Evolutionary conservation across 805 yeast species (phyloP), one percentile per base, ranked within the genome.

Genomic region (Metschnikowia lachancei): DNA sequence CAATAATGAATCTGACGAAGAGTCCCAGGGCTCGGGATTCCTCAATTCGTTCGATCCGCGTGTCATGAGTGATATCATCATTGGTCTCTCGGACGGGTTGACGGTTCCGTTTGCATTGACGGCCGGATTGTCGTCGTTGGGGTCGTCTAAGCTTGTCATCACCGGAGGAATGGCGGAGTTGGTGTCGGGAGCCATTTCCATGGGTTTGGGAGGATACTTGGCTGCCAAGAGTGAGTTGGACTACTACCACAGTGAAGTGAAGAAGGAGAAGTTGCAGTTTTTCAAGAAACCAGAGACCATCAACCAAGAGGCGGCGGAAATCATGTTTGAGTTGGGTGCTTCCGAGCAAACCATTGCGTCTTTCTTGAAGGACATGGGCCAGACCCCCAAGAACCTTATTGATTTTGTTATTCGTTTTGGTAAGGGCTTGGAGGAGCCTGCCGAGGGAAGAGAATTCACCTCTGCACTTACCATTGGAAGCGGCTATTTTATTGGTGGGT

Each of bases 31-130:
- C 14, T 11, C 24, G n/a, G 69, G 74, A 4, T 57, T 81, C 31
- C 72, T 83, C 50, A 76, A 75, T 32, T 77, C 70, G 38, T 74
- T 86, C 43, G 94, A 86, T 62, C 99, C 99, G 9, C 81, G 99
- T 64, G 91, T 91, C 20, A 87, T 92, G 85, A 83, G 94, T 38
- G 98, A 92, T 65, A 76, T 87, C 46, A 89, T 92, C 55, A 92
- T 92, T 61, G 99, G 99, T 4, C 78, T 92, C 41, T 83, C 94
- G 30, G 99, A 92, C 64, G 99, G 99, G 4, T 77, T 92, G 54
- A 92, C 98, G 0, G 99, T 92, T 34, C 99, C 99, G n/a, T 92
- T 92, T 75, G 99, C 99, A 1, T 77, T 94, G 56, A 94, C 98
- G 1, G 98, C 99, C 0, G 99, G 98, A 40, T 76, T 92, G 46